Evolutionary conservation across 257 asterid genomes (phyloP).

Genomic region (Ilex aquifolium): DNA sequence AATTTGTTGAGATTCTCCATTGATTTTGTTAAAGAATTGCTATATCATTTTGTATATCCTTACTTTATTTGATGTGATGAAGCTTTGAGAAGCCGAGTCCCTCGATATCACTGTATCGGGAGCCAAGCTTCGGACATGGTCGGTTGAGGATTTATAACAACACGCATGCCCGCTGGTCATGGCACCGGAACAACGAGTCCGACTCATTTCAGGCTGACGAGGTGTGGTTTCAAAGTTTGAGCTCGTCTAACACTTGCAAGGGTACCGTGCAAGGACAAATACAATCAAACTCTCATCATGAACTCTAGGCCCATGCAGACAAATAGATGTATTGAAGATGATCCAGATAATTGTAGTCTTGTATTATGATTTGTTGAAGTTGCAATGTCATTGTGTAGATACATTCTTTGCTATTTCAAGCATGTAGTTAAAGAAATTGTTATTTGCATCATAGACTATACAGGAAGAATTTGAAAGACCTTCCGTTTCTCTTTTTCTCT

Average conservation of each 20-base stretch:
- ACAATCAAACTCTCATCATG: slow-evolving; percentile 19
- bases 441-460: no score
- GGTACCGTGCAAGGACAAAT: neutral
- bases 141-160: slow-evolving; percentile 45
- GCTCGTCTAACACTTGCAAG: slow-evolving; percentile 30
- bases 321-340: no score
- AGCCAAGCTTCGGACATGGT: slow-evolving; percentile 91
- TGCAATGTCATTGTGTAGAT: no score
- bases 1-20: neutral
- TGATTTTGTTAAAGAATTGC: no score
- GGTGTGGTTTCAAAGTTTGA: slow-evolving; percentile 54
- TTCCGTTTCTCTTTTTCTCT: no score
- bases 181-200: slow-evolving; percentile 67
- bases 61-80: neutral
- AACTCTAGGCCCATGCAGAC: neutral
- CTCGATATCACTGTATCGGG: slow-evolving; percentile 42
- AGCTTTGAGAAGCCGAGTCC: slow-evolving; percentile 62
- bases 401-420: no score
- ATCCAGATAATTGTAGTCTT: no score
- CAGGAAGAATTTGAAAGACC: no score
- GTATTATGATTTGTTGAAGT: no score
- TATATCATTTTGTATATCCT: no score
- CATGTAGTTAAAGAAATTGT: no score
- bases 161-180: slow-evolving; percentile 77
- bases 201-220: slow-evolving; percentile 34